phyloP scores from a whole-genome alignment of 441 rosid species.

The Gossypium aridum region DNA sequence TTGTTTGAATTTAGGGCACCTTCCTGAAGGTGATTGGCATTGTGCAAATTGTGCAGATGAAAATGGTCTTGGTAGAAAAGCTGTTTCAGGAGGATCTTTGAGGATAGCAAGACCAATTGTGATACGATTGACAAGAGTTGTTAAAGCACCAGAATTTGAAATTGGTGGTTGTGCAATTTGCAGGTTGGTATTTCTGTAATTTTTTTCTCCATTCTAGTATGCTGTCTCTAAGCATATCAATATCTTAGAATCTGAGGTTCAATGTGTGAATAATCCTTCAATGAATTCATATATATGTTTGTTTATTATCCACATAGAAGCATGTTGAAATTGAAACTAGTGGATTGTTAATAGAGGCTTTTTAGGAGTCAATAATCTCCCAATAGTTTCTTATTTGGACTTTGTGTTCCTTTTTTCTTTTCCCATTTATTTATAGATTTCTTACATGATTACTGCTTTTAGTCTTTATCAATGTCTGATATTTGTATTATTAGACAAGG shows the following conservation, averaged over 20 bases:
- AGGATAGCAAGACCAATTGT: constrained; percentile 38
- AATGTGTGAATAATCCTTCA: not conserved
- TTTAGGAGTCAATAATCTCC: not conserved
- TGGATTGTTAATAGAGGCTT: not conserved
- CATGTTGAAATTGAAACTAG: not conserved
- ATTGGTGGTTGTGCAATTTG: constrained; percentile 92
- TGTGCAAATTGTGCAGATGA: constrained; percentile 68
- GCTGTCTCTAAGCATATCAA: not conserved
- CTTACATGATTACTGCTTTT: not conserved
- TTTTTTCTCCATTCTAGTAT: not conserved
- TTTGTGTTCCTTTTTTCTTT: not conserved
- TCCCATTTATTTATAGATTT: not conserved
- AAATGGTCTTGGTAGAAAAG: constrained; percentile 33
- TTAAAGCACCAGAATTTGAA: constrained; percentile 66
- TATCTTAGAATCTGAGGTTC: not conserved
- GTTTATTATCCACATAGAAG: not conserved
- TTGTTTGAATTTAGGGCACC: constrained; percentile 56
- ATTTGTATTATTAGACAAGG: not conserved
- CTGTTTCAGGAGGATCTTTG: constrained; percentile 24
- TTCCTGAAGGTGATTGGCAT: constrained; percentile 68
- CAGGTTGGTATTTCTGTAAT: constrained; percentile 46
- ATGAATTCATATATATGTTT: not conserved
- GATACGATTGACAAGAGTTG: constrained; percentile 59
- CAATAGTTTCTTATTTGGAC: not conserved
- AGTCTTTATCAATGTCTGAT: not conserved